A percentile compares a stretch with the other conserved stretches of the same genome.
phyloP scores from a whole-genome alignment of 148 eudicot genomes.

The Rhododendron ovatum region DNA sequence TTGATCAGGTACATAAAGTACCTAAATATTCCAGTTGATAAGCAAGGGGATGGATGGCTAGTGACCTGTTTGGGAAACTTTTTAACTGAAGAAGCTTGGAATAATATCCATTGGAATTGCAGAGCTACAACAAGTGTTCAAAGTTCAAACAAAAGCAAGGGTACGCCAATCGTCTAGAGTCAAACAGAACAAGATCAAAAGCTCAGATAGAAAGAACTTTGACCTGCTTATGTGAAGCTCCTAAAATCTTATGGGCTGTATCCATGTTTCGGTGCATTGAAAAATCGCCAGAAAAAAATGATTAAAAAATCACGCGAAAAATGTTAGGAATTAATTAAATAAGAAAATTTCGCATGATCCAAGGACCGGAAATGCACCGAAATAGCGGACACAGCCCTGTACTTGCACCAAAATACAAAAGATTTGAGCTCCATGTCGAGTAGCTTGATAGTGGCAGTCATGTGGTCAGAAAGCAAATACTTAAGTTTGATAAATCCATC shows the following conservation, averaged over 20 bases:
- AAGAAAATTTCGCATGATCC: no score
- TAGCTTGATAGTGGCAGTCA: not conserved
- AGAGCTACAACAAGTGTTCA: not conserved
- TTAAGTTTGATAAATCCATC: not conserved
- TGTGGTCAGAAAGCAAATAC: no score
- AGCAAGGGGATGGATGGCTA: not conserved
- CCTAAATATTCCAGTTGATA: not conserved
- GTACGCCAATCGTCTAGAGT: not conserved
- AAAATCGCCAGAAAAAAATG: no score
- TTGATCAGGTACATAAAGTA: not conserved
- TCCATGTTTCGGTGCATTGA: no score
- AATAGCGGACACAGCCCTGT: not conserved
- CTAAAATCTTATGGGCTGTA: not conserved
- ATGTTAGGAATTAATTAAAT: no score
- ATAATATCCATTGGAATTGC: constrained; percentile 4
- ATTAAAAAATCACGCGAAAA: no score
- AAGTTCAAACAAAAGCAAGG: not conserved
- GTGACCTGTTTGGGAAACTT: constrained; percentile 5
- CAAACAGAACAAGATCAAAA: not conserved
- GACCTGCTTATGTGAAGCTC: not conserved
- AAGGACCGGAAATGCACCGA: not conserved
- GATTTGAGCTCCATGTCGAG: not conserved
- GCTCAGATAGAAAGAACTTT: not conserved
- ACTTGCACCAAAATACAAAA: not conserved
- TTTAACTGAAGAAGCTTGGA: constrained; percentile 11